Percentiles rank a stretch among this genome's conserved stretches.
phyloP scores from a whole-genome alignment of 108 stramenopile genomes.

The Pinguiococcus pyrenoidosus region DNA sequence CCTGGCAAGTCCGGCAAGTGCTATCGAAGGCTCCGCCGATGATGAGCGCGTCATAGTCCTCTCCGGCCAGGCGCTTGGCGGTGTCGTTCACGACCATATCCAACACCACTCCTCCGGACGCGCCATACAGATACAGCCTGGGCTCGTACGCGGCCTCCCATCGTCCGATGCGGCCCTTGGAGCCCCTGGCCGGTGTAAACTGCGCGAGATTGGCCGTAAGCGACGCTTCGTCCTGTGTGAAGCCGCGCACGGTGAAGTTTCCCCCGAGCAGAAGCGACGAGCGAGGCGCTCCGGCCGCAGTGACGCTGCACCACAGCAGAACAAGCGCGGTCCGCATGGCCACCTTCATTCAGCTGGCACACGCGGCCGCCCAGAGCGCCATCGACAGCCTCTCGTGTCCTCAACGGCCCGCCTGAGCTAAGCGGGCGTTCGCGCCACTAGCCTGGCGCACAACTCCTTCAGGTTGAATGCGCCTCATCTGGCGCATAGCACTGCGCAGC shows the following conservation, averaged over 20 bases:
- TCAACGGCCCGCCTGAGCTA: background rate
- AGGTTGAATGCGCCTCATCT: no score
- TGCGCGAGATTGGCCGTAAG: no score
- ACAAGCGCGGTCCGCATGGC: slow-evolving; percentile 1
- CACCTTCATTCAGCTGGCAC: background rate
- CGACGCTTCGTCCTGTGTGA: no score
- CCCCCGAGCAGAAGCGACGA: no score
- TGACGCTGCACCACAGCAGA: no score
- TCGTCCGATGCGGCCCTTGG: background rate
- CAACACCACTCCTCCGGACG: slow-evolving; percentile 17
- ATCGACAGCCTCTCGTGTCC: slow-evolving; percentile 5
- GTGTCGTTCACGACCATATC: slow-evolving; percentile 28
- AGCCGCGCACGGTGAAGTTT: slow-evolving; percentile 22
- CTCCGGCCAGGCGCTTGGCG: slow-evolving; percentile 3
- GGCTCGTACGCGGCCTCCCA: slow-evolving; percentile 6
- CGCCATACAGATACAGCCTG: slow-evolving; percentile 30
- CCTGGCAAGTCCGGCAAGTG: slow-evolving; percentile 69
- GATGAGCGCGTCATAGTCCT: slow-evolving; percentile 23
- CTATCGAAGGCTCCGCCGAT: slow-evolving; percentile 88
- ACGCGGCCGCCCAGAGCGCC: background rate
- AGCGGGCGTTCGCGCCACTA: background rate
- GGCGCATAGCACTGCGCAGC: no score
- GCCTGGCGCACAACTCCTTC: no score
- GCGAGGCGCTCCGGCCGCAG: no score
- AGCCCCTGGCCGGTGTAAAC: no score